These are phyloP conservation scores for Ustilago loliicola DNA, from an alignment of 1,284 basidiomycete species.

Conservation along the genomic window DNA sequence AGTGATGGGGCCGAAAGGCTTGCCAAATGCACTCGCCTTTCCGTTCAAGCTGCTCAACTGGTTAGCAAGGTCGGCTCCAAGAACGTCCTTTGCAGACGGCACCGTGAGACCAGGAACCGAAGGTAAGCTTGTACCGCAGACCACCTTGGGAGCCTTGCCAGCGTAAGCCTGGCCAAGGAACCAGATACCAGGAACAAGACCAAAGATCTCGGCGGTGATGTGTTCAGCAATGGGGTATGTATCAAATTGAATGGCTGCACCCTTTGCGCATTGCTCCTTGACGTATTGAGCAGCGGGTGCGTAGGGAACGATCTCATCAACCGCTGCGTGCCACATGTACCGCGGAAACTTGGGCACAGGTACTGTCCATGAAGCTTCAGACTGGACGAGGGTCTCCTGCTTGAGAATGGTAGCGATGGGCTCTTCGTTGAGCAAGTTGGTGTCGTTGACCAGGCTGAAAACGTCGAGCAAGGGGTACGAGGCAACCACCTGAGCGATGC, in stretches of 20 bases:
- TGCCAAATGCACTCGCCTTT: slow-evolving; percentile 25
- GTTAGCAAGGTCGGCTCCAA: slow-evolving; percentile 32
- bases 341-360: slow-evolving; percentile 59
- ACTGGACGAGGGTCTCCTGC: slow-evolving; percentile 47
- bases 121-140: slow-evolving; percentile 33
- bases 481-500: slow-evolving; percentile 36
- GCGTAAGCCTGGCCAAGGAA: slow-evolving; percentile 47
- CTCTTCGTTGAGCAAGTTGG: slow-evolving; percentile 44
- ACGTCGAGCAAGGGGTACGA: slow-evolving; percentile 35
- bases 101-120: slow-evolving; percentile 7
- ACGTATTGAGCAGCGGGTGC: slow-evolving; percentile 52
- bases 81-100: slow-evolving; percentile 25
- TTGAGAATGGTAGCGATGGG: slow-evolving; percentile 28
- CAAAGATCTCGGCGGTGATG: slow-evolving; percentile 40
- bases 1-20: slow-evolving; percentile 9
- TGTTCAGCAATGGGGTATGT: slow-evolving; percentile 51
- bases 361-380: slow-evolving; percentile 28
- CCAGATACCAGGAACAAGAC: slow-evolving; percentile 34
- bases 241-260: slow-evolving; percentile 60
- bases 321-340: slow-evolving; percentile 59
- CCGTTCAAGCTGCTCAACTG: slow-evolving; percentile 23
- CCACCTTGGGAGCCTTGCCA: slow-evolving; percentile 35
- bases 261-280: slow-evolving; percentile 58
- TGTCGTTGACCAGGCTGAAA: slow-evolving; percentile 46
- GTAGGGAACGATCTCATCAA: slow-evolving; percentile 66